Conservation (phyloP, 2,329 filamentous ascomycete species). For the Fusarium albosuccineum region DNA sequence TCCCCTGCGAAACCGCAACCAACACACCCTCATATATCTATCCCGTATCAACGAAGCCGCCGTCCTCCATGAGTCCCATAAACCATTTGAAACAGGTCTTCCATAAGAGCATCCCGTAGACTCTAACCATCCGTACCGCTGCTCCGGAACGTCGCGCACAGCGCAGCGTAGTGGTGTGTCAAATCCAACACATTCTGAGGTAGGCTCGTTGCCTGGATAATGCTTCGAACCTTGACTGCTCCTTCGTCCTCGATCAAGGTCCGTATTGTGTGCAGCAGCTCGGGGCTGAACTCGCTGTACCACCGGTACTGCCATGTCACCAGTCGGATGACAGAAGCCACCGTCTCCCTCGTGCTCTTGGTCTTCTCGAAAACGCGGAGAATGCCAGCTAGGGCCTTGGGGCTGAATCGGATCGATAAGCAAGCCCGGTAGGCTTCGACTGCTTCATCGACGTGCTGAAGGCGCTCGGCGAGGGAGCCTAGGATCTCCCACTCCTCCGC, state of each 20-base stretch:
- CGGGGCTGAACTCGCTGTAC: constrained; percentile 99
- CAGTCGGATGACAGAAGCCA: constrained; percentile 88
- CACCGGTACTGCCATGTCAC: constrained; percentile 99
- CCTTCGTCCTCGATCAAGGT: constrained; percentile 97
- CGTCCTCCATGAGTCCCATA: not conserved
- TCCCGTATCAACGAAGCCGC: constrained; percentile 13
- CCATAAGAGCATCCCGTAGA: not conserved
- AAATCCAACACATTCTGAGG: constrained; percentile 94
- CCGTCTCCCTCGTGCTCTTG: constrained; percentile 83
- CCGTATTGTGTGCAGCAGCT: constrained; percentile 87
- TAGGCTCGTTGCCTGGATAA: constrained; percentile 94
- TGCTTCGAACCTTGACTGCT: constrained; percentile 95
- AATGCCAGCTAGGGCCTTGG: constrained; percentile 90
- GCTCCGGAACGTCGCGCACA: constrained; percentile 96
- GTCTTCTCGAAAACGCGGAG: constrained; percentile 82
- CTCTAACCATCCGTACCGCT: constrained; percentile 85
- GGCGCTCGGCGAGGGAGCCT: constrained; percentile 88
- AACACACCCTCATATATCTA: constrained; percentile 25
- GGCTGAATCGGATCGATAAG: constrained; percentile 88
- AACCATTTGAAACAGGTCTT: constrained; percentile 12
- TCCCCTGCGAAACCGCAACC: constrained; percentile 21
- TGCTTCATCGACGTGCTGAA: constrained; percentile 92
- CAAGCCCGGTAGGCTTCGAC: constrained; percentile 94
- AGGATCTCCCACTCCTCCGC: constrained; percentile 99
- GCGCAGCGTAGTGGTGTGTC: constrained; percentile 94